Evolutionary conservation across 2,329 filamentous ascomycete genomes (phyloP), one percentile per base, ranked within the genome.

Genomic region (Fusarium odoratissimum): DNA sequence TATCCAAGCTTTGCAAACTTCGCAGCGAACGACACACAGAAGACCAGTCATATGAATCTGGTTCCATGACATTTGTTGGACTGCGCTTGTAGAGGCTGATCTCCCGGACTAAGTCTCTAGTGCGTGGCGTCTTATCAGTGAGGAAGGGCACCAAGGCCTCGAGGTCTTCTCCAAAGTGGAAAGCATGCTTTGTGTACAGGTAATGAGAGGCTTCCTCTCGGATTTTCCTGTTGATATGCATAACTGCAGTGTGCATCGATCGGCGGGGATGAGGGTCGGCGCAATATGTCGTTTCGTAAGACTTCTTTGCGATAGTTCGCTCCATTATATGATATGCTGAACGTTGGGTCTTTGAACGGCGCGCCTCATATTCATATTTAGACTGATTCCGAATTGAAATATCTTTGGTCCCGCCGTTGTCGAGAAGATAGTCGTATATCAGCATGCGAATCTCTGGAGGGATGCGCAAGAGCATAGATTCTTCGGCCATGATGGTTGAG

Each of bases 61-160:
- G 69, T 30, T 77, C 75, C 25, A 67, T 63, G 14, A 66, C 46
- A 59, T 70, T 87, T 84, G 11, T 88, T 82, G 33, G 89, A 81
- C 1, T 86, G 85, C 72, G 86, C 76, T 91, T 91, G 30, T 87
- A 86, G 25, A 92, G 73, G 17, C 84, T 83, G 16, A 92, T 79
- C 40, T 84, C 82, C 35, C 82, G 81, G 65, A 91, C 80, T 51
- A 86, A 81, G 14, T 79, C 77, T 38, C 87, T 83, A 5, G 86
- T 85, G 23, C 78, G 73, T 2, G 85, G 83, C 5, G 86, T 88
- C 38, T 90, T 83, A 76, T 91, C 89, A 37, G 82, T 81, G 42
- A 92, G 82, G 76, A 91, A 91, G 0, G 89, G 88, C 2, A 86
- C 84, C 10, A 90, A 84, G 21, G 89, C 88, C 79, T 91, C 90